Conservation (phyloP, 2,329 filamentous ascomycete species). For the Fusarium oxysporum region DNA sequence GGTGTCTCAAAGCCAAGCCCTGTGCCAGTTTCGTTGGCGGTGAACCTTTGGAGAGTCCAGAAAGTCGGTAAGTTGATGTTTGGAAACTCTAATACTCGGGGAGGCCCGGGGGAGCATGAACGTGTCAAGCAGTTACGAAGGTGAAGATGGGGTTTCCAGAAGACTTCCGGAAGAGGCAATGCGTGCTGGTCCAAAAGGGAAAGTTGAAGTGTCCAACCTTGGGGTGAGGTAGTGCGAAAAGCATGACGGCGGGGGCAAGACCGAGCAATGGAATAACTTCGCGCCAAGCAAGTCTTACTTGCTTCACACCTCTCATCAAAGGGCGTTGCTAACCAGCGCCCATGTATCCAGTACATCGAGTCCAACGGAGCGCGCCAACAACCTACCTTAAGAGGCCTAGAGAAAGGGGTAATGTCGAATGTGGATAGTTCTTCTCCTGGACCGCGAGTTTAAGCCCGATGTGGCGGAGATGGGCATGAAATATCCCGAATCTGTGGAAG, state of each 20-base stretch:
- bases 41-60: conserved; percentile 25
- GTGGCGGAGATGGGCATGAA: conserved; percentile 19
- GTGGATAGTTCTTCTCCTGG: not conserved
- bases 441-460: conserved; percentile 27
- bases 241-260: conserved; percentile 9
- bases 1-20: conserved; percentile 14
- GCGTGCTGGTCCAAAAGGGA: conserved; percentile 7
- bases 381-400: conserved; percentile 16
- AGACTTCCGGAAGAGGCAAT: conserved; percentile 40
- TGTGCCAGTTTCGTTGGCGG: conserved; percentile 35
- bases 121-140: not conserved
- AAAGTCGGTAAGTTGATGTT: conserved; percentile 40
- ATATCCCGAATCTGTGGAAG: conserved; percentile 25
- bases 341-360: conserved; percentile 40
- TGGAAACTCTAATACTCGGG: conserved; percentile 33
- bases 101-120: conserved; percentile 8
- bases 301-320: conserved; percentile 8
- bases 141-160: conserved; percentile 32
- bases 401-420: conserved; percentile 26
- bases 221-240: conserved; percentile 10
- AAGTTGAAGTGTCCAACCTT: conserved; percentile 1
- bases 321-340: conserved; percentile 26
- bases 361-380: not conserved
- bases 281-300: conserved; percentile 28
- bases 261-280: conserved; percentile 24